Evolutionary conservation across 2,329 filamentous ascomycete genomes (phyloP).

Genomic region (Aspergillus clavatus): DNA sequence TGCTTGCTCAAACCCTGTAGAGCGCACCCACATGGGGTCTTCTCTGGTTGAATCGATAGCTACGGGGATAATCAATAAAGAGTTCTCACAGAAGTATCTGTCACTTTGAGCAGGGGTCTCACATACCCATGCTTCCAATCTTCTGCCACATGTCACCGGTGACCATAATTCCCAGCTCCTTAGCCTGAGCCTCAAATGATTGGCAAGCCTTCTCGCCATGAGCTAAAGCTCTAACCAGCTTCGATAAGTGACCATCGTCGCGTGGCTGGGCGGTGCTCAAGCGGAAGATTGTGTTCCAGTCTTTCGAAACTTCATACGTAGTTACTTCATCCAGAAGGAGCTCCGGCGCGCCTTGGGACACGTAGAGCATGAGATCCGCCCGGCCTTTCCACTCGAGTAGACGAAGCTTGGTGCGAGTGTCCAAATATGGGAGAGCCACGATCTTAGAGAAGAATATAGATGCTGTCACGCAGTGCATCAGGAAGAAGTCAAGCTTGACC

Average conservation of each 20-base stretch:
- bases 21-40: constrained; percentile 35
- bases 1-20: constrained; percentile 40
- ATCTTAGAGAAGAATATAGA: constrained; percentile 69
- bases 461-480: constrained; percentile 71
- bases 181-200: constrained; percentile 26
- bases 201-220: constrained; percentile 54
- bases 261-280: constrained; percentile 41
- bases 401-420: constrained; percentile 59
- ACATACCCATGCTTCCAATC: constrained; percentile 43
- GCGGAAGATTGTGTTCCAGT: constrained; percentile 44
- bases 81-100: not conserved
- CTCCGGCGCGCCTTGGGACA: constrained; percentile 59
- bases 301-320: constrained; percentile 53
- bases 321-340: constrained; percentile 57
- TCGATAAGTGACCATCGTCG: constrained; percentile 80
- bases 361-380: constrained; percentile 68
- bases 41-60: constrained; percentile 35
- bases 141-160: constrained; percentile 43
- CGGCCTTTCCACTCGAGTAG: constrained; percentile 80
- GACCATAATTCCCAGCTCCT: constrained; percentile 31
- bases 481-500: constrained; percentile 77
- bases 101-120: not conserved
- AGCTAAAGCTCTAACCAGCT: constrained; percentile 66
- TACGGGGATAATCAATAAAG: constrained; percentile 13
- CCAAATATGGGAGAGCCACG: constrained; percentile 56